Evolutionary conservation across 2,329 filamentous ascomycete genomes (phyloP), one percentile per base, ranked within the genome.

Genomic region (Botrytis byssoidea): DNA sequence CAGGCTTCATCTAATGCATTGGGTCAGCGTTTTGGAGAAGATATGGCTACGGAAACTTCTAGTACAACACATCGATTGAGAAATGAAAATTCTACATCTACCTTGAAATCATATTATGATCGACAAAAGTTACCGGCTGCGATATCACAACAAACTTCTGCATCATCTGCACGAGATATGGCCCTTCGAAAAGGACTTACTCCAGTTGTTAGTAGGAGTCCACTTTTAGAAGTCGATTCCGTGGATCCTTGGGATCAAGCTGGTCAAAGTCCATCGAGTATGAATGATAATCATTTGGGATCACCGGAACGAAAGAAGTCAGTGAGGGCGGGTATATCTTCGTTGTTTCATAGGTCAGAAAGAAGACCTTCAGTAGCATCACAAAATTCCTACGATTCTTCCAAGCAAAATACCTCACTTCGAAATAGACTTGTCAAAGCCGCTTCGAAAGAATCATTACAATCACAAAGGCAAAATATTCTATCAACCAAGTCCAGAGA

Each of bases 91-190:
- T 86, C 85, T 16, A 82, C 83, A 16, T 84, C 85, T 1, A 84
- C 85, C 5, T 77, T 86, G 18, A 83, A 82, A 74, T 86, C 85
- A 61, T 83, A 84, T 74, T 86, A 85, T 75, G 84, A 83, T 75
- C 81, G 83, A 32, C 82, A 83, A 68, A 83, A 83, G 71, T 82
- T 82, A 7, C 81, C 82, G 29, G 79, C 83, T 22, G 77, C 80
- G 14, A 80, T 83, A 48, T 83, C 83, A 60, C 83, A 85, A 74
- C 83, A 85, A 74, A 84, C 83, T 5, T 83, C 83, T n/a, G 81
- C 81, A n/a, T 83, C 82, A 35, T 83, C 83, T 12, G 79, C 81
- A 61, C 78, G 82, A 55, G 83, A 84, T 74, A 77, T 83, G 73
- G 79, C 81, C 44, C 75, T 83, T 70, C 76, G 82, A 44, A 84